Evolutionary conservation across 169 alveolate species (phyloP).

Genomic region (Babesia sp.): DNA sequence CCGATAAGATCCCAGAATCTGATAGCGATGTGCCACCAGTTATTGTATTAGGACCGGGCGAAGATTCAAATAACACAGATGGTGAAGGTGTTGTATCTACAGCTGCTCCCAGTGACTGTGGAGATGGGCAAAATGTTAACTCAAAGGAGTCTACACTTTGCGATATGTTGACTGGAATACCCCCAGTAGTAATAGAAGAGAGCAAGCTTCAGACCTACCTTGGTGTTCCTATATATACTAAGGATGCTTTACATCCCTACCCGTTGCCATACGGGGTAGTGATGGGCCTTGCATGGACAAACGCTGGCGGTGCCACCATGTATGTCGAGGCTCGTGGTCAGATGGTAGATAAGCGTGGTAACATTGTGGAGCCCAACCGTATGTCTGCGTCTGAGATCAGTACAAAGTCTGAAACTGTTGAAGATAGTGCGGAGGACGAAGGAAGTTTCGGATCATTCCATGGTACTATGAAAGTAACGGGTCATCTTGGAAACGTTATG

Average conservation of each 20-base stretch:
- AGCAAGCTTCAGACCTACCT: conserved; percentile 45
- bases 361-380: conserved; percentile 52
- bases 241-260: conserved; percentile 62
- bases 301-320: conserved; percentile 90
- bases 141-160: background rate
- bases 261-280: conserved; percentile 86
- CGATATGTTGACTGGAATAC: conserved; percentile 7
- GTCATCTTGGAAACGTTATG: conserved; percentile 92
- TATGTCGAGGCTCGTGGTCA: conserved; percentile 88
- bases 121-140: background rate
- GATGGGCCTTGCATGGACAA: conserved; percentile 93
- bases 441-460: conserved; percentile 13
- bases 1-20: background rate
- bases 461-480: conserved; percentile 86
- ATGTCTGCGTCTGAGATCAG: background rate
- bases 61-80: background rate
- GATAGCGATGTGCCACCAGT: conserved; percentile 2
- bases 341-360: conserved; percentile 38
- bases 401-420: background rate
- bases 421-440: conserved; percentile 17
- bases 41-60: background rate
- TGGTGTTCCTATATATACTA: conserved; percentile 64
- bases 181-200: conserved; percentile 9
- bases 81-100: background rate
- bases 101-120: background rate